Evolutionary conservation across 108 stramenopile genomes (phyloP).

Genomic region (Seminavis robusta): DNA sequence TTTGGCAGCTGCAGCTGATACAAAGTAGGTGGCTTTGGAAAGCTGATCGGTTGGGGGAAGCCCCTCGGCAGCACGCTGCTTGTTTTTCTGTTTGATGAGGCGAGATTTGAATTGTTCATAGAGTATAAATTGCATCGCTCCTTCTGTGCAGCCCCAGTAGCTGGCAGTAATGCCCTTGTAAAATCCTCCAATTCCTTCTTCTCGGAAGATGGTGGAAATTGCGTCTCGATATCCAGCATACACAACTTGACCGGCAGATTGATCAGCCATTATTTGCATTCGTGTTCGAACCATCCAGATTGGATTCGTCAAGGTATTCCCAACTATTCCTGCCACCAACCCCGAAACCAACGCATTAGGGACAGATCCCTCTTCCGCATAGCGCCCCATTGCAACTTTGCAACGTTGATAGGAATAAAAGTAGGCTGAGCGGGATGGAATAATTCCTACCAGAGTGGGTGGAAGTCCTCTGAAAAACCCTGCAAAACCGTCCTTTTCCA

Average conservation of each 20-base stretch:
- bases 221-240: constrained; percentile 82
- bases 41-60: constrained; percentile 62
- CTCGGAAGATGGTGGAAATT: constrained; percentile 62
- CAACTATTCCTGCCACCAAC: constrained; percentile 55
- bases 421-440: constrained; percentile 88
- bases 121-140: constrained; percentile 83
- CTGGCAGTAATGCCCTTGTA: constrained; percentile 89
- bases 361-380: constrained; percentile 53
- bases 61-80: constrained; percentile 37
- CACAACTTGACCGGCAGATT: constrained; percentile 65
- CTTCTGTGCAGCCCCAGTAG: constrained; percentile 93
- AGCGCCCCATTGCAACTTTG: constrained; percentile 52
- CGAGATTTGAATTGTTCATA: constrained; percentile 88
- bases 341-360: constrained; percentile 61
- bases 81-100: constrained; percentile 53
- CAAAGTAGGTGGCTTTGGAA: constrained; percentile 63
- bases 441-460: constrained; percentile 89
- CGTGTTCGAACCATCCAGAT: constrained; percentile 95
- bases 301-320: constrained; percentile 89
- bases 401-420: constrained; percentile 79
- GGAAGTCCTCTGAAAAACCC: constrained; percentile 76
- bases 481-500: constrained; percentile 60
- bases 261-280: constrained; percentile 81
- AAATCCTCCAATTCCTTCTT: constrained; percentile 83
- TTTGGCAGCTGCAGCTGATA: constrained; percentile 82